Base-by-base conservation (phyloP, 2,329 filamentous ascomycete species). In the Claviceps citrina region DNA sequence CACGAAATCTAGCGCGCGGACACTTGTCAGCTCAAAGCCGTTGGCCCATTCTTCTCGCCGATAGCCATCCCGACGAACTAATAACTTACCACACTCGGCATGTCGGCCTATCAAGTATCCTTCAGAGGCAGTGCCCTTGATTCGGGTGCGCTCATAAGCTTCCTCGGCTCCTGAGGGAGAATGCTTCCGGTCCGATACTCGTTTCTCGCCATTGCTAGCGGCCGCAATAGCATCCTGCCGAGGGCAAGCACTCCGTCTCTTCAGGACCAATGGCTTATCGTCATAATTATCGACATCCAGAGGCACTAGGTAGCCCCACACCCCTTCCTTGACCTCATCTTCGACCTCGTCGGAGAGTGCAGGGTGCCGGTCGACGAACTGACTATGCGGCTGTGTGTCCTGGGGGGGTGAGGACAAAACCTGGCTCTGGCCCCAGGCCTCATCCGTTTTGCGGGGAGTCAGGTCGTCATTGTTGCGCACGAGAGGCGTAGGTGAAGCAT, bases 231-330 rank as follows among this genome's bases (percentile, higher is more conserved):
- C 57, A 7, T 69, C 63, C 8, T 78, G 66, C 12, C 73, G 58
- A 0, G 80, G 76, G 54, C 86, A 94, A 27, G 73, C 70, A 43
- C 70, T 72, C 41, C 87, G 73, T 52, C 76, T 84, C 60, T 74
- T 81, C 57, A 98, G 59, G 7, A 93, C 82, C 18, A 75, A 53
- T 34, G 61, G 93, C 60, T 58, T 81, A 63, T 60, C 76, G 31
- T 59, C 79, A 40, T 80, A 77, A 47, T 73, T 74, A 47, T 73
- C 74, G 39, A 73, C 70, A 53, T 89, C 79, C 19, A 94, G 64
- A 2, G 89, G 85, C 40, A 94, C 75, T 5, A 98, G 67, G 53
- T 96, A 98, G 10, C 93, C 93, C 91, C 91, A 98, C 1, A 96
- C 85, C 7, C 85, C 85, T 56, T 93, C 83, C 34, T 74, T 70